Percentiles rank a stretch among this genome's conserved stretches.
Conservation (phyloP, 805 yeast species). For the Lipomyces lipofer region DNA sequence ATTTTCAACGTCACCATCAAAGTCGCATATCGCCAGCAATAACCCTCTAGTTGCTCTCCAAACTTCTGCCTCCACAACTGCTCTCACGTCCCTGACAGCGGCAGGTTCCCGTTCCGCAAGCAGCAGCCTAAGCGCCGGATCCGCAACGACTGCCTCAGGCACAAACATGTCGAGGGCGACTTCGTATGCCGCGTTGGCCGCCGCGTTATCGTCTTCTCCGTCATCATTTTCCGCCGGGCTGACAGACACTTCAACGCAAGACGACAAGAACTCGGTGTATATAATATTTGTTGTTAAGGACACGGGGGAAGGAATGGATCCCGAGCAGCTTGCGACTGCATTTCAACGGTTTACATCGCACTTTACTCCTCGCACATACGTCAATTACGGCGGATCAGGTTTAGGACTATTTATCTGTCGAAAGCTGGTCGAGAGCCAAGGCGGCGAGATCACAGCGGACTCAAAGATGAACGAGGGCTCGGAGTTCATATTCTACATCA, state of each 20-base stretch:
- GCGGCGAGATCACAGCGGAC: slow-evolving; percentile 74
- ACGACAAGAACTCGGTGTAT: slow-evolving; percentile 12
- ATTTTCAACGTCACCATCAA: slow-evolving; percentile 9
- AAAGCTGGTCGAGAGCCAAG: slow-evolving; percentile 88
- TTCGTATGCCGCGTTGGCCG: slow-evolving; percentile 28
- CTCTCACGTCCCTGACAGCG: neutral
- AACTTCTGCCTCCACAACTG: neutral
- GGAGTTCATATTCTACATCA: slow-evolving; percentile 76
- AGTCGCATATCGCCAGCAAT: neutral
- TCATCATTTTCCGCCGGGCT: slow-evolving; percentile 1
- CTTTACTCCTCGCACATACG: slow-evolving; percentile 82
- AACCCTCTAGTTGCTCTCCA: neutral
- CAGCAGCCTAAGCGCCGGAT: neutral
- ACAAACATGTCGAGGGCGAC: neutral
- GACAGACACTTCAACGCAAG: neutral
- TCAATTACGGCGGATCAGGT: slow-evolving; percentile 92
- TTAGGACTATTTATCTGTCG: slow-evolving; percentile 86
- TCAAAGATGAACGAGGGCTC: slow-evolving; percentile 82
- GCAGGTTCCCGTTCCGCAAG: neutral
- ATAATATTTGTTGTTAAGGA: slow-evolving; percentile 69
- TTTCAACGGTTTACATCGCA: slow-evolving; percentile 98
- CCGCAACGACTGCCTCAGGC: neutral
- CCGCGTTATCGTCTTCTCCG: slow-evolving; percentile 17
- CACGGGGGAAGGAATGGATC: slow-evolving; percentile 92
- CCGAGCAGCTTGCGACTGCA: slow-evolving; percentile 74